Evolutionary conservation across 345 rosid genomes (phyloP).

Genomic region (Populus simonii): DNA sequence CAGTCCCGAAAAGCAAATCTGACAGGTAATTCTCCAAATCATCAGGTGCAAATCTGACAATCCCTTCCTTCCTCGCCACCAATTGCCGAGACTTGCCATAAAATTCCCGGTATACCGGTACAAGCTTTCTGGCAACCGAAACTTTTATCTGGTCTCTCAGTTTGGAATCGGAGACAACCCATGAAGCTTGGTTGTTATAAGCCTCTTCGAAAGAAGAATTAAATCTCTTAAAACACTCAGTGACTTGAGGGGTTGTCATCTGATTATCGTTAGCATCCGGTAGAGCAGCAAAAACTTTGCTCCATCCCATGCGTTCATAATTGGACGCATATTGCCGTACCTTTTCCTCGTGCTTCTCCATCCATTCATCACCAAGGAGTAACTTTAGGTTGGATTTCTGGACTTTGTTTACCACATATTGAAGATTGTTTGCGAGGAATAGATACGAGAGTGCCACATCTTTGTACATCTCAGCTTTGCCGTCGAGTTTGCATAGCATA

Average conservation of each 20-base stretch:
- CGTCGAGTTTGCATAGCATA: conserved; percentile 69
- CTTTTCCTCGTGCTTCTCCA: conserved; percentile 49
- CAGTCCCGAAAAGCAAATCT: conserved; percentile 37
- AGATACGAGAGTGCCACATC: conserved; percentile 63
- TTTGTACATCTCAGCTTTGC: conserved; percentile 55
- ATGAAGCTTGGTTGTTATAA: conserved; percentile 47
- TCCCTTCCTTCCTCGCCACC: conserved; percentile 19
- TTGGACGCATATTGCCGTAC: conserved; percentile 52
- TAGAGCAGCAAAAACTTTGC: conserved; percentile 44
- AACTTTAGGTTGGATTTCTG: conserved; percentile 46
- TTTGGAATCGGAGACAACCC: conserved; percentile 57
- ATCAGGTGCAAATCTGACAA: conserved; percentile 60
- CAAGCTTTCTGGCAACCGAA: conserved; percentile 49
- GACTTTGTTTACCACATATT: conserved; percentile 64
- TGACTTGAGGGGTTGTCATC: conserved; percentile 29
- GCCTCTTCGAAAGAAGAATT: conserved; percentile 56
- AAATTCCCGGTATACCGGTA: conserved; percentile 45
- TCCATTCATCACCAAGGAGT: conserved; percentile 67
- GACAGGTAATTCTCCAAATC: conserved; percentile 57
- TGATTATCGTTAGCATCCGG: conserved; percentile 34
- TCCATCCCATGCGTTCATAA: conserved; percentile 71
- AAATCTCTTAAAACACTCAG: conserved; percentile 43
- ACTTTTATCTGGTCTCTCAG: conserved; percentile 52
- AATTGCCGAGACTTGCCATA: conserved; percentile 33
- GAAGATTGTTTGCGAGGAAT: conserved; percentile 75